Evolutionary conservation across 768 basidiomycete genomes (phyloP).

Genomic region (Floccularia luteovirens): DNA sequence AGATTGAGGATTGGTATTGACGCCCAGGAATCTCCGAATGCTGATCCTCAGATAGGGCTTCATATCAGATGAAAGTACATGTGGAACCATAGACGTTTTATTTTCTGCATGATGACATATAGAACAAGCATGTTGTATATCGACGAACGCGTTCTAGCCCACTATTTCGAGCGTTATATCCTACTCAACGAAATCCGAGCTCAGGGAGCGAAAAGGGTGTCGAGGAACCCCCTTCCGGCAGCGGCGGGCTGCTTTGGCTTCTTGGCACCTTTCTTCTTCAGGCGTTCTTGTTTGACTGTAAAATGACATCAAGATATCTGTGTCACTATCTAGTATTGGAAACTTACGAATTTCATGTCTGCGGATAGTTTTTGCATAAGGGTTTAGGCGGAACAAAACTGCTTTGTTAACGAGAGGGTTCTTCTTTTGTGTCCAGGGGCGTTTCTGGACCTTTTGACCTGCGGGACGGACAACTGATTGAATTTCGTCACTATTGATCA

Average conservation of each 20-base stretch:
- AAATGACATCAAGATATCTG: slow-evolving; percentile 1
- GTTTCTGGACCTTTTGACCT: slow-evolving; percentile 77
- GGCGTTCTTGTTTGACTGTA: slow-evolving; percentile 74
- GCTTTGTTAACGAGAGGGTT: slow-evolving; percentile 94
- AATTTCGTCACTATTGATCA: slow-evolving; percentile 98
- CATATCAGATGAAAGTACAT: too few relatives aligned
- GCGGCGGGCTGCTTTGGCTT: slow-evolving; percentile 55
- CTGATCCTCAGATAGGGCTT: too few relatives aligned
- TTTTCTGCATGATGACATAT: too few relatives aligned
- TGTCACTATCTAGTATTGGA: too few relatives aligned
- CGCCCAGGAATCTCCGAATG: too few relatives aligned
- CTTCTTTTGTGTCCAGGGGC: slow-evolving; percentile 99
- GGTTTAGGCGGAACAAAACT: slow-evolving; percentile 95
- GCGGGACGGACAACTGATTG: slow-evolving; percentile 94
- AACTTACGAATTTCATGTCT: slow-evolving; percentile 81
- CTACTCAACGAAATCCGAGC: too few relatives aligned
- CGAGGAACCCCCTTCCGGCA: slow-evolving; percentile 80
- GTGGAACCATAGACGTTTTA: too few relatives aligned
- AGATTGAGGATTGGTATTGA: too few relatives aligned
- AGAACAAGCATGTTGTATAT: too few relatives aligned
- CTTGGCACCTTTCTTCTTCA: slow-evolving; percentile 56
- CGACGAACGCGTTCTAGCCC: too few relatives aligned
- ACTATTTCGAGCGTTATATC: too few relatives aligned
- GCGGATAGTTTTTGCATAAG: slow-evolving; percentile 93
- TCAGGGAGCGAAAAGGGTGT: slow-evolving; percentile 82